Base-by-base conservation (phyloP, 495 filamentous ascomycete species). In the Penicillium paxilli region DNA sequence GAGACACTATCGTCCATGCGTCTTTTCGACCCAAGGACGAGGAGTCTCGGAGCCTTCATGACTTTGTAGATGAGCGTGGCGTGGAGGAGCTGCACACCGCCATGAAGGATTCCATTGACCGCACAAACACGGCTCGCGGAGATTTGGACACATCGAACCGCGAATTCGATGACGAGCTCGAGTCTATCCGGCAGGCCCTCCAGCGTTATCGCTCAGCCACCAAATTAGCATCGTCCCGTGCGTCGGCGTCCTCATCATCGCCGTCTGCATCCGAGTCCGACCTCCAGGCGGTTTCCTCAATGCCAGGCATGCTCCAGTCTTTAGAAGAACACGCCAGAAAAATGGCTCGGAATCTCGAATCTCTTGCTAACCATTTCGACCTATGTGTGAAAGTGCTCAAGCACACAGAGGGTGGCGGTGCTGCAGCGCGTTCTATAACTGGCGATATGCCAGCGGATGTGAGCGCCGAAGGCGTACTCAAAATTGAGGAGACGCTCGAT, bases 361-460 rank as follows among this genome's bases (percentile, higher is more conserved):
- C 87, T 2, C 77, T 98, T 19, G 92, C 90, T n/a, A 78, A 78
- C 12, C 95, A 98, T 71, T 98, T 96, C 60, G 94, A 98, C 69
- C 84, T 95, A 50, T 98, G 94, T 63, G 90, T 94, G 19, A 92
- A 85, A 3, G 95, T 95, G 0, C 86, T 98, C 24, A 89, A 91
- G 57, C 88, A 93, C 54, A 96, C 93, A 2, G 92, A 98, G 74
- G 94, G 92, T 21, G 92, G 91, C 11, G 84, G 82, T 19, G 87
- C 87, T 16, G 91, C 90, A 5, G 77, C 82, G 33, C 78, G 83
- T 28, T 75, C 73, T 9, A 82, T 86, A 49, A 77, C 78, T 11
- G 80, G 80, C 3, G 80, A 87, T 55, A 80, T 83, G 57, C 83
- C 83, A 25, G 76, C 79, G 1, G 83, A 80, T 7, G 80, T 89